Base-by-base conservation (phyloP, 805 yeast genomes). In the Wickerhamomyces xylosicus region DNA sequence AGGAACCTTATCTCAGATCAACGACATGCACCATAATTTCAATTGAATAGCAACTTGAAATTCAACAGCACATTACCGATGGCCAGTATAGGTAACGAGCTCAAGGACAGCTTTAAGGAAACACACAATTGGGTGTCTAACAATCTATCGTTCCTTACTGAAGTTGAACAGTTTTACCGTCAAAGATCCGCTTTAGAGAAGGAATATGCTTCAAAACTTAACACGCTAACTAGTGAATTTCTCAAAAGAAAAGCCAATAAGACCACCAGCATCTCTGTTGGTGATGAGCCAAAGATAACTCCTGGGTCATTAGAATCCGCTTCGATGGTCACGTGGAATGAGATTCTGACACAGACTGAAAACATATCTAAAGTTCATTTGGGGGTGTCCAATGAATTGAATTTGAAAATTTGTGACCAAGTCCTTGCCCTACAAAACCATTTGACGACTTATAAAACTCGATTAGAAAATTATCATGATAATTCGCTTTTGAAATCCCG, bases 291-390 rank as follows among this genome's bases (percentile, higher is more conserved):
- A 0, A 72, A 77, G 33, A 73, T 85, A 33, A 92, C 99, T 0
- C 97, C 98, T 0, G 98, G 99, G 0, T 86, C 97, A 0, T 65
- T 90, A 37, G 97, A 92, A 55, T 72, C 84, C 46, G 95, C 96
- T 0, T 69, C 84, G 14, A 62, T 89, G 45, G 95, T 85, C 11
- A 74, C 95, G 2, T 90, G 98, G 98, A 85, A 74, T 34, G 95
- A 86, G 46, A 73, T 89, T 6, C 69, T 90, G 42, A 70, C 82
- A 3, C 92, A 85, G 53, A 85, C 95, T 1, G 97, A 89, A 58
- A 63, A 70, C 19, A 72, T 84, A 31, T 80, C 95, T 29, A 73
- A 69, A 38, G 94, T 84, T 48, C 78, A 77, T 48, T 55, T 57
- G 19, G 61, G 69, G 37, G 68, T 89, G 36, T 70, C 83, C 11